Evolutionary conservation across 306 rosid genomes (phyloP), one percentile per base, ranked within the genome.

Genomic region (Calophaca sinica): DNA sequence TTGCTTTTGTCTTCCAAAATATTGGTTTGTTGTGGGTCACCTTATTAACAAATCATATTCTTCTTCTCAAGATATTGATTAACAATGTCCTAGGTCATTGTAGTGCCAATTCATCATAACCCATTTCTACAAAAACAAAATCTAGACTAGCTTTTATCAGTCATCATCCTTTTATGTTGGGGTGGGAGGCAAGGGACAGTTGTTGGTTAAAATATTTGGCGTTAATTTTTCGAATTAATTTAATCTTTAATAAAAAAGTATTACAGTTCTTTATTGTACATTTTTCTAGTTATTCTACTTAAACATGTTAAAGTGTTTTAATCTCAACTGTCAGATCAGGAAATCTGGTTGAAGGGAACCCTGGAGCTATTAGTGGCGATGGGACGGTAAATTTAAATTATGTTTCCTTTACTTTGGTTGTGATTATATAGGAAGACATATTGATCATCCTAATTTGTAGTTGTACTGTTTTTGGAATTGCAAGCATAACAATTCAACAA

Each of bases 281-380:
- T 70, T 58, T 11, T 75, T 54, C 61, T 70, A 33, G 44, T 62
- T 74, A 55, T 68, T 54, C 31, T 61, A 28, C 62, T 68, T 54
- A 54, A 53, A 63, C 41, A 53, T 54, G 42, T 81, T 75, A 39
- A 68, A 51, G 46, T 62, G 69, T 62, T 75, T 32, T 63, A 53
- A 66, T 68, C 52, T 78, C 51, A 70, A 70, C 41, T 67, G 59
- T 73, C 84, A 94, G 99, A 86, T 94, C 99, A 57, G 99, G 99
- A 80, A 90, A 87, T 89, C 88, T 79, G 84, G 87, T 80, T 36
- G 96, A 92, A 76, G 99, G 99, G 84, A 72, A 88, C 78, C 88
- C 96, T 77, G 97, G 96, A 77, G 87, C 88, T 67, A 80, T 86
- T 48, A 92, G 96, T 85, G 99, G 99, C 13, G 99, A 94, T 85